Percentiles rank a stretch among this genome's conserved stretches.
Conservation (phyloP, 1,284 basidiomycete genomes). For the Mycena sp. region DNA sequence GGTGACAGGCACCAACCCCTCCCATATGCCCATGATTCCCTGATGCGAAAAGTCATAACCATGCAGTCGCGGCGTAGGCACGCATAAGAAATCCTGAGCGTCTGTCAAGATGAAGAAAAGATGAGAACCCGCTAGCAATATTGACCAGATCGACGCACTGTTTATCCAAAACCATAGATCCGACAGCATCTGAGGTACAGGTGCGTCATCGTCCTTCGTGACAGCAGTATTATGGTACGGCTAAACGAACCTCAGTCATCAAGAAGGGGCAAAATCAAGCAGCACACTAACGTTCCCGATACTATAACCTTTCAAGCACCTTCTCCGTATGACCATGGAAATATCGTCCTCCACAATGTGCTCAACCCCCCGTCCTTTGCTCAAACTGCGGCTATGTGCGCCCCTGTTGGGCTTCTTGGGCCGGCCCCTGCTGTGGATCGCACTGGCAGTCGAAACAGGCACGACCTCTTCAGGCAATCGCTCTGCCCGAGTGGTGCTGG, state of each 20-base stretch:
- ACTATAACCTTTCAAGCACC: conserved; percentile 83
- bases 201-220: conserved; percentile 58
- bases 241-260: conserved; percentile 48
- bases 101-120: conserved; percentile 61
- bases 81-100: conserved; percentile 63
- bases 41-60: conserved; percentile 87
- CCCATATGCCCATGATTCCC: conserved; percentile 86
- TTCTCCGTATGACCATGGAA: conserved; percentile 77
- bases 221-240: conserved; percentile 71
- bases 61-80: conserved; percentile 63
- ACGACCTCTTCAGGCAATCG: conserved; percentile 4
- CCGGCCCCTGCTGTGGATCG: conserved; percentile 6
- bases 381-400: conserved; percentile 30
- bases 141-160: conserved; percentile 57
- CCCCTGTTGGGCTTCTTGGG: conserved; percentile 8
- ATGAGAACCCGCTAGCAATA: conserved; percentile 20
- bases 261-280: conserved; percentile 1
- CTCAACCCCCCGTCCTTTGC: conserved; percentile 42
- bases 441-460: conserved; percentile 3
- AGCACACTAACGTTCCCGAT: conserved; percentile 69
- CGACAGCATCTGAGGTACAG: conserved; percentile 54
- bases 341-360: conserved; percentile 75
- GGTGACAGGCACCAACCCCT: conserved; percentile 58
- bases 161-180: conserved; percentile 87
- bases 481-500: conserved; percentile 3